Conservation (phyloP, 225 moss, liverwort and hornwort species). For the Bryoerythrophyllum caledonicum region DNA sequence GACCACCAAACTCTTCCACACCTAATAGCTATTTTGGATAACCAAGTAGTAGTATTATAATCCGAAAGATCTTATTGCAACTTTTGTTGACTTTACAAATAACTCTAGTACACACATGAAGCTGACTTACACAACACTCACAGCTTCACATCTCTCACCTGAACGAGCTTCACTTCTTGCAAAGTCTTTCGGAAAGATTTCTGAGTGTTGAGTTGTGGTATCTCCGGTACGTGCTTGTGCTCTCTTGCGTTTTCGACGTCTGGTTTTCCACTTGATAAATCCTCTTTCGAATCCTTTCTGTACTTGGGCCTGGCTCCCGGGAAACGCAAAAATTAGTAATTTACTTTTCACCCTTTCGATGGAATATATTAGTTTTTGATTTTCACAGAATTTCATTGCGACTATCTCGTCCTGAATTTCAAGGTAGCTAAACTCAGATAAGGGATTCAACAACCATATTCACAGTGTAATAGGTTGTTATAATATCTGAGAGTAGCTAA, state of each 20-base stretch:
- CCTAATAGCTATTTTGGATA: no score
- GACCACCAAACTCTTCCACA: no score
- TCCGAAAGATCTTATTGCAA: no score
- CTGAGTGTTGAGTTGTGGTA: slow-evolving; percentile 41
- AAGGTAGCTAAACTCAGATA: slow-evolving; percentile 10
- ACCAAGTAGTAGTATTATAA: no score
- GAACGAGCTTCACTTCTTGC: slow-evolving; percentile 84
- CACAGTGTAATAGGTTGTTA: neutral
- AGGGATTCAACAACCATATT: neutral
- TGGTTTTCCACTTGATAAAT: slow-evolving; percentile 13
- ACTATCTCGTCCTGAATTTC: slow-evolving; percentile 8
- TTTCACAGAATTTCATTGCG: neutral
- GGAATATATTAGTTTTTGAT: neutral
- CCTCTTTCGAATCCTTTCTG: slow-evolving; percentile 46
- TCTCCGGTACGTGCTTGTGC: slow-evolving; percentile 19
- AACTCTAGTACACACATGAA: neutral
- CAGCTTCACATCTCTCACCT: slow-evolving; percentile 45
- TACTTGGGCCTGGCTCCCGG: slow-evolving; percentile 76
- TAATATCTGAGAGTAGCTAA: neutral
- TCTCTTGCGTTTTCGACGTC: slow-evolving; percentile 31
- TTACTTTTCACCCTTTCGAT: no score
- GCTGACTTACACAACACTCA: neutral
- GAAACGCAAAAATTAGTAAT: neutral
- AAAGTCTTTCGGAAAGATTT: slow-evolving; percentile 68
- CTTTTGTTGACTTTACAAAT: no score